Base-by-base conservation (phyloP, 2,329 filamentous ascomycete species). In the Stagonosporopsis cucurbitacearum region DNA sequence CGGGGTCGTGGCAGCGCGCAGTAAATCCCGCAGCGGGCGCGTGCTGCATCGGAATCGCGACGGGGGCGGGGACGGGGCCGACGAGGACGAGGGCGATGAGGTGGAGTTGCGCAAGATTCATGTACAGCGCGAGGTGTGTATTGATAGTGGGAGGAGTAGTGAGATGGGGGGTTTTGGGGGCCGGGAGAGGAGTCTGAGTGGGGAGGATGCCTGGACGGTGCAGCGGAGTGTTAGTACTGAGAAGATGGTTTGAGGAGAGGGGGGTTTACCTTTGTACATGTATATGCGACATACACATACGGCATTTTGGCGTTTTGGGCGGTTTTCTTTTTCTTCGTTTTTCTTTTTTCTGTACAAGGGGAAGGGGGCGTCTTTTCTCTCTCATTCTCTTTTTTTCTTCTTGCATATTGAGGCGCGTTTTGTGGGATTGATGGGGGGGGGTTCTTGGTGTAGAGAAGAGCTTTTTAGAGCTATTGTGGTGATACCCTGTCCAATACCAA, bases 51-150 rank as follows among this genome's bases (percentile, higher is more conserved):
- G 25, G 25, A 6, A 9, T 26, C 6, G 11, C 25, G 25, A 26
- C 25, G 25, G 25, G 25, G 25, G 11, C 4, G 25, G 25, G 25
- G 25, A 26, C 11, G 25, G 25, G 4, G 25, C 6, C 2, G 25
- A 26, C 4, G 25, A 15, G 8, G 46, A 44, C 1, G 48, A 53
- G 3, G 64, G 57, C 1, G 60, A 66, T 28, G 54, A 62, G 26
- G 46, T 68, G 11, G 59, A 66, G 42, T 36, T 67, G 43, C 50
- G 60, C 5, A 58, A 54, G 19, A 66, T 68, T 2, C 42, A 52
- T 9, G 66, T 68, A 28, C 51, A 49, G 23, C 13, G 32, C 1
- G 51, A 49, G 20, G 20, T 48, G 2, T 49, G 51, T 15, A 26
- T 48, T 32, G 51, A 49, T 23, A 39, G 33, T 26, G 41, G 9